Evolutionary conservation across 495 filamentous ascomycete genomes (phyloP), one percentile per base, ranked within the genome.

Genomic region (Podospora pseudocomata): DNA sequence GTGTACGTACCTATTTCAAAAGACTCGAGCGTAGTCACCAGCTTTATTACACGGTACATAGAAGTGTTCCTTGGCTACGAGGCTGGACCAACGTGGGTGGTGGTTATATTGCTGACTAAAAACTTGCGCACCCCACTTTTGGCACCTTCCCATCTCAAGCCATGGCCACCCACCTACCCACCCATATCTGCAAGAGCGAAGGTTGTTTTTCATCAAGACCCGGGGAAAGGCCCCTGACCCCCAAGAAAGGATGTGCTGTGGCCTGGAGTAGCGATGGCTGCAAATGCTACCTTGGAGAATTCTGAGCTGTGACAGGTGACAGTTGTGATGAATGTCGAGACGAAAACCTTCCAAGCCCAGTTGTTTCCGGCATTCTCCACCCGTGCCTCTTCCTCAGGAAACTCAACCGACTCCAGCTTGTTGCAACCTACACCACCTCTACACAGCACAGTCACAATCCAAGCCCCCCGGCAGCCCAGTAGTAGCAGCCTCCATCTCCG

Each of bases 351-450:
- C 23, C 23, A 23, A 23, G 23, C 23, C n/a, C 26, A 20, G 11
- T 20, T 34, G 27, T 27, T 53, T 60, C 39, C 39, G 57, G 6
- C 39, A n/a, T 34, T 64, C 55, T 56, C 65, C 65, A 67, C 65
- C 65, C n/a, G 65, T 62, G 65, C 65, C 65, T 61, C 57, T 59
- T 27, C 16, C 34, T 11, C 20, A 60, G 39, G 7, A 13, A 13
- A 11, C 39, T 49, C 9, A 60, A 60, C 19, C 9, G 28, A 54
- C 44, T 6, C 53, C n/a, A 26, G 23, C 18, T 28, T 20, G 30
- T 23, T 56, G 60, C 56, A 59, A 34, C 6, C 26, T 49, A 49
- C 39, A 49, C 39, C 39, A 23, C 23, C 23, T 23, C 23, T 23
- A 23, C 23, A 23, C 23, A 23, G 23, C 23, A 23, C 23, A 23